phyloP scores from a whole-genome alignment of 1,284 basidiomycete genomes.

The Apiotrichum domesticum region DNA sequence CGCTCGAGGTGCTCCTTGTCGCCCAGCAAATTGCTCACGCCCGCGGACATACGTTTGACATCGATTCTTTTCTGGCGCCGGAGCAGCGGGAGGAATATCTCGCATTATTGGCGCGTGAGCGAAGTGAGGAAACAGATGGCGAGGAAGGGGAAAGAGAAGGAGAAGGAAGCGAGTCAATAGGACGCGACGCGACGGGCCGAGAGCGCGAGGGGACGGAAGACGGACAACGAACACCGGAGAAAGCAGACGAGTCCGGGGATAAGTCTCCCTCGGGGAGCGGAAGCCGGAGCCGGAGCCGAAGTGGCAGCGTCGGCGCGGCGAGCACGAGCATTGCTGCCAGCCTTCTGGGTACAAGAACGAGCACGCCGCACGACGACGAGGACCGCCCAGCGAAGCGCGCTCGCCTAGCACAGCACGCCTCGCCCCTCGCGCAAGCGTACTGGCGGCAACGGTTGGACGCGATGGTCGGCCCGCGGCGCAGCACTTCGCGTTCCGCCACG shows the following conservation, averaged over 20 bases:
- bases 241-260: too few species aligned
- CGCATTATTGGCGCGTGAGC: conserved; percentile 5
- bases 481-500: neutral
- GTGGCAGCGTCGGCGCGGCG: too few species aligned
- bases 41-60: conserved; percentile 31
- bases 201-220: too few species aligned
- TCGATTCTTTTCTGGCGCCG: conserved; percentile 28
- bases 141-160: neutral
- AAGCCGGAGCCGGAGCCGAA: too few species aligned
- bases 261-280: too few species aligned
- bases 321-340: too few species aligned
- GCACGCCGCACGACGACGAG: neutral
- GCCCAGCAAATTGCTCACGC: conserved; percentile 30
- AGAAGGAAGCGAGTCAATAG: neutral
- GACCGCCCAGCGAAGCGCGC: conserved; percentile 3
- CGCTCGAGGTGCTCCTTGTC: conserved; percentile 29
- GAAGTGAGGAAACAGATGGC: neutral
- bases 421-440: conserved; percentile 11
- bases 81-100: conserved; percentile 27
- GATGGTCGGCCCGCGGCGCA: neutral
- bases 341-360: too few species aligned
- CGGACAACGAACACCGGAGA: too few species aligned
- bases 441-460: conserved; percentile 13
- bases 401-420: neutral
- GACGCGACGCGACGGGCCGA: too few species aligned